Conservation (phyloP, 192 early-diverging fungal genomes). For the Linnemannia zychae region DNA sequence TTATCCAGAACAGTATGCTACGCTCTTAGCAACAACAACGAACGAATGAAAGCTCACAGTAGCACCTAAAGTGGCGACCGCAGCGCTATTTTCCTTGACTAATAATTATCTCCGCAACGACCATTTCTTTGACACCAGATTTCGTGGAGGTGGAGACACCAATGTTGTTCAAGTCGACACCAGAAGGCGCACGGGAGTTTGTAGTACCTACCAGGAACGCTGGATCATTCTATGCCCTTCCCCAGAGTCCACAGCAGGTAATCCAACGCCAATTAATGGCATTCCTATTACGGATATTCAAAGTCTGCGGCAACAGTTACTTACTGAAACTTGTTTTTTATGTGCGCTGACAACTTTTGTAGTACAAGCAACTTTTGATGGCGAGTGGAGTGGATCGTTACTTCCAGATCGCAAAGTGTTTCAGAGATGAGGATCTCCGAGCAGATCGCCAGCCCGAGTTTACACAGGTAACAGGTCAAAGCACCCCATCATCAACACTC, state of each 20-base stretch:
- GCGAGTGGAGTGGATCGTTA: conserved; percentile 90
- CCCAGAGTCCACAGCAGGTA: conserved; percentile 93
- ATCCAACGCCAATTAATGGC: not conserved
- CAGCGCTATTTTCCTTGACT: not conserved
- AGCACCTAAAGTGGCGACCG: too few relatives aligned
- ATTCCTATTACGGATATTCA: not conserved
- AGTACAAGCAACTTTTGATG: conserved; percentile 97
- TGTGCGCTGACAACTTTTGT: conserved; percentile 4
- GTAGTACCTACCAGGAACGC: conserved; percentile 88
- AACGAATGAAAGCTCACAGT: not conserved
- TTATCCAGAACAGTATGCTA: conserved; percentile 69
- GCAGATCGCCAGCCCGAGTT: conserved; percentile 95
- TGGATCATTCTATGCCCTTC: conserved; percentile 86
- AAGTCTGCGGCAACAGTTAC: not conserved
- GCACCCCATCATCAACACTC: not conserved
- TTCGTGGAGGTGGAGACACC: conserved; percentile 97
- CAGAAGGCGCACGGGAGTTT: conserved; percentile 94
- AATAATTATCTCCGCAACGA: not conserved
- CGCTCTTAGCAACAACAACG: not conserved
- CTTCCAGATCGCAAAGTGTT: conserved; percentile 94
- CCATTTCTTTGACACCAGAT: conserved; percentile 39
- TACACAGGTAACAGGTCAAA: conserved; percentile 75
- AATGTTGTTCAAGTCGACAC: conserved; percentile 90
- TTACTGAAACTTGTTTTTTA: too few relatives aligned
- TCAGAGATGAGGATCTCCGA: conserved; percentile 90